Base-by-base conservation (phyloP, 768 basidiomycete species). In the Leucosporidium yakuticum region DNA sequence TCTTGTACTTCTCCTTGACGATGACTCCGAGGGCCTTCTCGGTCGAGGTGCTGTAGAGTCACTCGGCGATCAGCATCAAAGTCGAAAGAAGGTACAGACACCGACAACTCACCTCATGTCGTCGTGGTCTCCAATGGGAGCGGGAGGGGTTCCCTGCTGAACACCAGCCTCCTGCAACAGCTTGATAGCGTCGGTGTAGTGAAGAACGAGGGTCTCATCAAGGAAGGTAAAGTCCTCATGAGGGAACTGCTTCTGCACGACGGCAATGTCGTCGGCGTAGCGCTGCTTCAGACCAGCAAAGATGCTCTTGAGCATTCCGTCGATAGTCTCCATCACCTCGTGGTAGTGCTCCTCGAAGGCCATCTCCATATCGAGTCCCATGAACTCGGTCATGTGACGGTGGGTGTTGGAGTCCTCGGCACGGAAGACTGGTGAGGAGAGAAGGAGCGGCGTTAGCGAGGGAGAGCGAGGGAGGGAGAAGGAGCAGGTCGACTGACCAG, bases 331-430 rank as follows among this genome's bases (percentile, higher is more conserved):
- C 82, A 98, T 83, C 47, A 93, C 93, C 80, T 99, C 96, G 80
- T 98, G 94, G 77, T 98, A 99, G 78, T 98, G 93, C 78, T 97
- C 94, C 79, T 98, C 93, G 73, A 99, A 92, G 6, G 87, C 84
- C 96, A 99, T 98, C 80, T 99, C 96, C 73, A 99, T 84, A 89
- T 99, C 96, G 74, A 99, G 88, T 34, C 96, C 96, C 72, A 92
- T 89, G 80, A 97, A 99, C 79, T 99, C 96, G 25, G 96, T 98
- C 81, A 99, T 83, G 82, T 99, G 96, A 60, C 96, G 89, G 78
- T 97, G 91, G 4, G 96, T 98, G 80, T 94, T 91, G 57, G 95
- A 88, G 79, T 98, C 86, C 80, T 98, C 96, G 21, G 96, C 96
- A 69, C 96, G 91, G 83, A 98, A 98, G 64, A 98, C 95, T 64